Evolutionary conservation across 257 asterid genomes (phyloP), one percentile per base, ranked within the genome.

Genomic region (Linderniella brevidens): DNA sequence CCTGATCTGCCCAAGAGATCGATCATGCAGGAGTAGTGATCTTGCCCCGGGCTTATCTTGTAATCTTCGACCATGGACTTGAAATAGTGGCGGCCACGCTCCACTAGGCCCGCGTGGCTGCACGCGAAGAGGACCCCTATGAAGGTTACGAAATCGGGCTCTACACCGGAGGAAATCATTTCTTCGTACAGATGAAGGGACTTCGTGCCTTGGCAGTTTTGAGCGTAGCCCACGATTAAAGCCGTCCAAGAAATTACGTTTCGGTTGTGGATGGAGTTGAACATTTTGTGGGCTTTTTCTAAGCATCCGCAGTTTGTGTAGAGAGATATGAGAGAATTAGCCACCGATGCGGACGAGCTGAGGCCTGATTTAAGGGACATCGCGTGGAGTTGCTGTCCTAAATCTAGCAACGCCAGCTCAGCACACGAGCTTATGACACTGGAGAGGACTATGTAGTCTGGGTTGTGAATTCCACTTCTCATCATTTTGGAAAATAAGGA

Each of bases 201-300:
- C 56, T 69, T 76, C 35, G 51, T 41, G 46, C 82, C 87, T 68
- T 65, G 59, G 10, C 93, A 87, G 37, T 82, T 82, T 58, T 73
- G 82, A 6, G 93, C 97, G 52, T 67, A 75, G 7, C 85, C 92
- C 17, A 79, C 63, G 18, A 82, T 77, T 45, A 83, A 66, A 46
- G 92, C 87, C 5, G 97, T 86, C 95, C 97, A 86, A 11, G 82
- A 73, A 35, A 86, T 76, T 65, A 86, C 93, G 16, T 71, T 86
- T 16, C 67, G 59, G 17, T 37, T 46, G 43, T 53, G 58, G 85
- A 79, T 77, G 0, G 70, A 71, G 62, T 74, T 16, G 37, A 82
- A 86, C 29, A 75, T 54, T 50, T 52, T 63, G 17, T 59, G 35
- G 29, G 87, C 79, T 8, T 71, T 69, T 29, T 68, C 78, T 52